A percentile compares a stretch with the other conserved stretches of the same genome.
Evolutionary conservation across 768 basidiomycete species (phyloP).

Genomic region (Coprinopsis marcescibilis): DNA sequence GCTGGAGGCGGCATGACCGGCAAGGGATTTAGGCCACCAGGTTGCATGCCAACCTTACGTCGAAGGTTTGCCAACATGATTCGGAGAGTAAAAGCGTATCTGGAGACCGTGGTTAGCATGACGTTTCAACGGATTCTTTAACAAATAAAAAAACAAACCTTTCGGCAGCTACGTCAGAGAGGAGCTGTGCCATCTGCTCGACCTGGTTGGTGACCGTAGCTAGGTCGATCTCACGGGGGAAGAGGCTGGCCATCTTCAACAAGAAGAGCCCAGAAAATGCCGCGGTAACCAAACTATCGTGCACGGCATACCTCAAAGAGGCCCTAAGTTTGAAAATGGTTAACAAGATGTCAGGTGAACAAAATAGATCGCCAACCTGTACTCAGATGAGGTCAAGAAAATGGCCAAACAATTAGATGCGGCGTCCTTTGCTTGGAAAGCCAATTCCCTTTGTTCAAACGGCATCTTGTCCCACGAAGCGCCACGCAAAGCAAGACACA

Average conservation of each 20-base stretch:
- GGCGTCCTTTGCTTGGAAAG: conserved; percentile 93
- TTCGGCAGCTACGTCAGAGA: conserved; percentile 92
- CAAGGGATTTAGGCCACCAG: conserved; percentile 39
- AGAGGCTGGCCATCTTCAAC: conserved; percentile 91
- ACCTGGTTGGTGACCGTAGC: conserved; percentile 75
- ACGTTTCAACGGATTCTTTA: not conserved
- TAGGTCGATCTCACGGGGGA: conserved; percentile 80
- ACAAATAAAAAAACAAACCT: conserved; percentile 39
- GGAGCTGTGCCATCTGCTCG: conserved; percentile 82
- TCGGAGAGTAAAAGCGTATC: conserved; percentile 85
- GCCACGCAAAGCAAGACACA: conserved; percentile 87
- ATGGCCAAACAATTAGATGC: conserved; percentile 81
- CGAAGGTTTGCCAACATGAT: conserved; percentile 92
- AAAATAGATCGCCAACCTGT: conserved; percentile 51
- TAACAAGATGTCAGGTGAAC: too few relatives aligned
- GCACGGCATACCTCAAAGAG: conserved; percentile 88
- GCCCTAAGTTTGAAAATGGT: too few relatives aligned
- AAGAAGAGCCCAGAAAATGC: conserved; percentile 90
- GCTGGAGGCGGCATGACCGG: conserved; percentile 48
- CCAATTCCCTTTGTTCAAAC: conserved; percentile 89
- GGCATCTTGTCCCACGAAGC: conserved; percentile 96
- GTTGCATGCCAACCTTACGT: conserved; percentile 72
- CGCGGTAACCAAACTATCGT: conserved; percentile 87
- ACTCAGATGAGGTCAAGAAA: conserved; percentile 75
- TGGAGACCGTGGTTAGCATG: conserved; percentile 20